These are phyloP conservation scores for Tetrahymena malaccensis DNA, from an alignment of 73 alveolate species.

Conservation along the genomic window DNA sequence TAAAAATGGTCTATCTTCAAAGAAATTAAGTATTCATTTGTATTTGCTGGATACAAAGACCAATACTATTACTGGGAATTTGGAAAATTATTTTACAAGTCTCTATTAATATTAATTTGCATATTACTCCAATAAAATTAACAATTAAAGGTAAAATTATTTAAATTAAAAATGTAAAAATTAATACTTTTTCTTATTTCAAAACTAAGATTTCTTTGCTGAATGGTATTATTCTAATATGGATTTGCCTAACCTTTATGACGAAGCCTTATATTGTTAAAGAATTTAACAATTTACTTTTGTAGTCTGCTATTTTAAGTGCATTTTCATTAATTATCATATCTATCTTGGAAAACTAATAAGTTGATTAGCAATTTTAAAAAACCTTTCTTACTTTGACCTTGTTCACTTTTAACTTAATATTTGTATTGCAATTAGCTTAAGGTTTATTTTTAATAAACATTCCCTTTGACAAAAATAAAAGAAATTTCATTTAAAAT, in stretches of 20 bases:
- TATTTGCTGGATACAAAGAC: neutral
- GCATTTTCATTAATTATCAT: neutral
- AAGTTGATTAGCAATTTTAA: neutral
- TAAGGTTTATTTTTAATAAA: neutral
- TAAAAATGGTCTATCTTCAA: neutral
- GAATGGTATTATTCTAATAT: neutral
- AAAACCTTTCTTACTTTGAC: too few relatives aligned
- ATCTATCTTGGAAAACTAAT: neutral
- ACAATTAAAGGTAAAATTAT: neutral
- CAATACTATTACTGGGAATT: neutral
- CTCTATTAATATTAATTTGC: neutral
- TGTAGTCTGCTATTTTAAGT: neutral
- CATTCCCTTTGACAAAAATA: neutral
- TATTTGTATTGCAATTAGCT: too few relatives aligned
- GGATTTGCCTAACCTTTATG: too few relatives aligned
- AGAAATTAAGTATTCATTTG: neutral
- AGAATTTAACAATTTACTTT: too few relatives aligned
- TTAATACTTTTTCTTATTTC: too few relatives aligned
- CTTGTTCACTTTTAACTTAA: too few relatives aligned
- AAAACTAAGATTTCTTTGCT: neutral
- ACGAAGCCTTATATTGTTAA: neutral
- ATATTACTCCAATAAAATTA: neutral
- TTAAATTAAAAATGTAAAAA: too few relatives aligned
- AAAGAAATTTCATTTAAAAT: neutral
- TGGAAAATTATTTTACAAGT: neutral